These are phyloP conservation scores for Lepidium africanum DNA, from an alignment of 345 rosid species.

Conservation along the genomic window DNA sequence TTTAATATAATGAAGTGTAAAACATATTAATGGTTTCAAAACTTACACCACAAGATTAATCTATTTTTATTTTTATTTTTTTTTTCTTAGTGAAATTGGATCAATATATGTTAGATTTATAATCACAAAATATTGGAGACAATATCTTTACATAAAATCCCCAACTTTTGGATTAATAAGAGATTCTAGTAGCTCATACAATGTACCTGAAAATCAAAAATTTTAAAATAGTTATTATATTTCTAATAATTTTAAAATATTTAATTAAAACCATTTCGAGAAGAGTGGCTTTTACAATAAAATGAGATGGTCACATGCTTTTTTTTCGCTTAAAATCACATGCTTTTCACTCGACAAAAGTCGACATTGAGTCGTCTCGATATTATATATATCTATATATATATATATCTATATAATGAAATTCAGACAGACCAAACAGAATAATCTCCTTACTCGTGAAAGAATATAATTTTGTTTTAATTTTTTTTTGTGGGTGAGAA, in stretches of 20 bases:
- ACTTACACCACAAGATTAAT: neutral
- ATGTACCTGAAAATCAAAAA: neutral
- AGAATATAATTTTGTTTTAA: too few species aligned
- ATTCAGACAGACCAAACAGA: neutral
- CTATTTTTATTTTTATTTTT: too few species aligned
- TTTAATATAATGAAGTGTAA: neutral
- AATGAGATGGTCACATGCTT: slow-evolving; percentile 12
- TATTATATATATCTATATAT: too few species aligned
- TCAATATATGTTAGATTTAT: neutral
- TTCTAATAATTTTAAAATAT: neutral
- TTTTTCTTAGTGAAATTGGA: neutral
- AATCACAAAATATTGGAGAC: slow-evolving; percentile 1
- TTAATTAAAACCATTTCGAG: neutral
- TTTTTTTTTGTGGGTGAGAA: too few species aligned
- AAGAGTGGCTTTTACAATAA: neutral
- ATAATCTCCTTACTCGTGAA: neutral
- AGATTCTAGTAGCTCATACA: neutral
- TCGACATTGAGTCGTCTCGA: slow-evolving; percentile 10
- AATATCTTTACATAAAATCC: neutral
- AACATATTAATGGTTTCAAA: neutral
- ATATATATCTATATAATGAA: neutral
- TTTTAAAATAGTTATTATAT: neutral
- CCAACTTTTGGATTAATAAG: neutral
- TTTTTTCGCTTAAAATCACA: too few species aligned
- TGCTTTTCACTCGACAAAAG: slow-evolving; percentile 15